Conservation (phyloP, 164 flowering plant genomes). For the Echeveria elegans region DNA sequence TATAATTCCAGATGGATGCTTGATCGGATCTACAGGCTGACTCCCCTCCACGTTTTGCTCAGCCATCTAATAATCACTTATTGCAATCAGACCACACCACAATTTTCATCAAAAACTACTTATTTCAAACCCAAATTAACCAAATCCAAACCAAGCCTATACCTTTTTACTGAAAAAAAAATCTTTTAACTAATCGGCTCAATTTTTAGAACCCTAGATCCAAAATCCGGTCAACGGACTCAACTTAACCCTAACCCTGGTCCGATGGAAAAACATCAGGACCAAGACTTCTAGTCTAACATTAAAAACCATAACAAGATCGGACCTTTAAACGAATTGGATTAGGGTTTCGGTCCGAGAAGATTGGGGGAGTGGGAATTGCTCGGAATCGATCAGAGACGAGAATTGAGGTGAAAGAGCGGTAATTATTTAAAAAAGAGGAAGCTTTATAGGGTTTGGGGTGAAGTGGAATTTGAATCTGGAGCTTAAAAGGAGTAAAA, state of each 20-base stretch:
- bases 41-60: slow-evolving; percentile 50
- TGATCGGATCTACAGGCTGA: slow-evolving; percentile 57
- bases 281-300: neutral
- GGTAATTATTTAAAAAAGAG: slow-evolving; percentile 12
- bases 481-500: slow-evolving; percentile 10
- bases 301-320: neutral
- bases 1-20: slow-evolving; percentile 69
- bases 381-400: neutral
- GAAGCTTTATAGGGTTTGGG: slow-evolving; percentile 6
- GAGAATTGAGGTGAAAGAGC: slow-evolving; percentile 5
- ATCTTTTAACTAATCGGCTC: neutral
- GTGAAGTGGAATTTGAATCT: slow-evolving; percentile 6
- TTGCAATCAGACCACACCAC: neutral
- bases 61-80: slow-evolving; percentile 27
- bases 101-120: neutral
- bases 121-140: neutral
- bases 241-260: neutral
- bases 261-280: neutral
- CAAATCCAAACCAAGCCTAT: no score
- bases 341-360: slow-evolving; percentile 5
- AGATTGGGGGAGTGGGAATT: neutral
- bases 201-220: neutral
- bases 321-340: slow-evolving; percentile 1
- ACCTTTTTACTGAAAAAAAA: neutral
- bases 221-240: neutral